Evolutionary conservation across 2,329 filamentous ascomycete species (phyloP).

Genomic region (Didymella pinodella): DNA sequence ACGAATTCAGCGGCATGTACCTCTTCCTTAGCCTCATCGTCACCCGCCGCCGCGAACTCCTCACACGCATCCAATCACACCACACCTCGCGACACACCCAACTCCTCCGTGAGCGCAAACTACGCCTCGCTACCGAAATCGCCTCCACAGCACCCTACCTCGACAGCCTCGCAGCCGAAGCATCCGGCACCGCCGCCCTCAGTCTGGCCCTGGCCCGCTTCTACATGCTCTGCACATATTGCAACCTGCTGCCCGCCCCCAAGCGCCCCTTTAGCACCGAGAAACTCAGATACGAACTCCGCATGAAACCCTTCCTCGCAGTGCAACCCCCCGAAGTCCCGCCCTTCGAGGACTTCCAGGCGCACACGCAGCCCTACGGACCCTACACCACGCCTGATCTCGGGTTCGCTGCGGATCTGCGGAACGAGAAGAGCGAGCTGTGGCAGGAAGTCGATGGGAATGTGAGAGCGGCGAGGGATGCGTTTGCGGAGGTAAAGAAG

Average conservation of each 20-base stretch:
- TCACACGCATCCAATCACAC: constrained; percentile 31
- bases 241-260: constrained; percentile 61
- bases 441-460: constrained; percentile 41
- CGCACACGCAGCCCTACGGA: constrained; percentile 43
- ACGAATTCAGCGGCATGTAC: constrained; percentile 89
- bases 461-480: constrained; percentile 47
- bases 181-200: constrained; percentile 38
- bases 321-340: constrained; percentile 74
- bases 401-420: constrained; percentile 16
- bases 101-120: constrained; percentile 3
- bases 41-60: constrained; percentile 31
- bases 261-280: constrained; percentile 72
- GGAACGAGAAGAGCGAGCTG: constrained; percentile 17
- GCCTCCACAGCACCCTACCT: constrained; percentile 29
- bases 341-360: constrained; percentile 67
- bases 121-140: constrained; percentile 23
- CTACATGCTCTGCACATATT: constrained; percentile 71
- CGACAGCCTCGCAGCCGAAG: constrained; percentile 37
- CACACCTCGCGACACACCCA: constrained; percentile 13
- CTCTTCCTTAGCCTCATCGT: constrained; percentile 60
- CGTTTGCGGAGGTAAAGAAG: constrained; percentile 50
- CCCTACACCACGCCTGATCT: constrained; percentile 27
- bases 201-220: constrained; percentile 57
- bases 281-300: constrained; percentile 76
- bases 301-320: constrained; percentile 82